Percentiles rank a stretch among this genome's conserved stretches.
These are phyloP conservation scores for Plantago elongata DNA, from an alignment of 257 asterid species.

Conservation along the genomic window DNA sequence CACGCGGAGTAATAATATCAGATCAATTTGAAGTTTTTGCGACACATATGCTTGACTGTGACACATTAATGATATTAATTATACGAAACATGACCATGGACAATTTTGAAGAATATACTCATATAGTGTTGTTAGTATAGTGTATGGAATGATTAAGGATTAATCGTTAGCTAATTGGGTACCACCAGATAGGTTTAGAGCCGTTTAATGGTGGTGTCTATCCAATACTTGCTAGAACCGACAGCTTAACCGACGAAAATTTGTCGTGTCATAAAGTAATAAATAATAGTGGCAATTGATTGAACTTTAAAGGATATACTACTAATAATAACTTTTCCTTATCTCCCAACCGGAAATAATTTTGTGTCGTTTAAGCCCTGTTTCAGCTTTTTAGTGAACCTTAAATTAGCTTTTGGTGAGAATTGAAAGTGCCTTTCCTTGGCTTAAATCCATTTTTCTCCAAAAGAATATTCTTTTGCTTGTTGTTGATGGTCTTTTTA, in stretches of 20 bases:
- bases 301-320: constrained; percentile 5
- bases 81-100: no score
- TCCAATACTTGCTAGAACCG: constrained; percentile 18
- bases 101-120: no score
- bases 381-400: background rate
- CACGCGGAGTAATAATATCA: no score
- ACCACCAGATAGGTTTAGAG: background rate
- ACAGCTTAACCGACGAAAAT: constrained; percentile 29
- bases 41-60: no score
- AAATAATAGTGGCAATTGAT: constrained; percentile 12
- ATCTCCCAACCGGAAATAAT: constrained; percentile 6
- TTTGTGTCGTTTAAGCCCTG: background rate
- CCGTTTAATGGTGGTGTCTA: background rate
- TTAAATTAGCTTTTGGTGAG: no score
- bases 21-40: no score
- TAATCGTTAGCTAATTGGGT: background rate
- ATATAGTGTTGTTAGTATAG: no score
- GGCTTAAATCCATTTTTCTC: background rate
- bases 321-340: background rate
- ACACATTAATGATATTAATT: no score
- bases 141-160: no score
- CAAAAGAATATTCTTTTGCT: no score
- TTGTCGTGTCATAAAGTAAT: constrained; percentile 34
- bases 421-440: no score
- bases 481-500: no score